These are phyloP conservation scores for Ceratocystis diversiconidia DNA, from an alignment of 2,329 filamentous ascomycete genomes.

Conservation along the genomic window DNA sequence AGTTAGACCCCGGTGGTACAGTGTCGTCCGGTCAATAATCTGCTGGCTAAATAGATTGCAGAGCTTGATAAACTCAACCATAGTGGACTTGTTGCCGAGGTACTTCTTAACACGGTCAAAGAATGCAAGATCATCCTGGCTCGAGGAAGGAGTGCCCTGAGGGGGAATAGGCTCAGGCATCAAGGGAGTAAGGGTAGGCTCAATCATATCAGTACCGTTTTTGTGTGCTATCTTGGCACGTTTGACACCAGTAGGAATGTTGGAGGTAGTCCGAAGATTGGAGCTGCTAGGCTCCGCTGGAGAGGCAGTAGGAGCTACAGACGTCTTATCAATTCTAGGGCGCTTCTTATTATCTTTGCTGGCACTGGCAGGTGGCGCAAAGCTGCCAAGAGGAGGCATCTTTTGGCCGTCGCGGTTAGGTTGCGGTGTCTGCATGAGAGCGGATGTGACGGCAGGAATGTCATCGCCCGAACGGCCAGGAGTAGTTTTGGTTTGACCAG, in stretches of 20 bases:
- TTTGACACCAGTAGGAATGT: constrained; percentile 30
- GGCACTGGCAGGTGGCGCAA: constrained; percentile 66
- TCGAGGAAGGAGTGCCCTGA: constrained; percentile 56
- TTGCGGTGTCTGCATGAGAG: constrained; percentile 41
- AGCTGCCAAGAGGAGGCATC: constrained; percentile 89
- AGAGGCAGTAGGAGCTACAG: constrained; percentile 27
- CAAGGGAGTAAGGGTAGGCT: constrained; percentile 76
- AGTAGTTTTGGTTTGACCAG: constrained; percentile 37
- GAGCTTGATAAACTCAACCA: constrained; percentile 92
- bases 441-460: constrained; percentile 32
- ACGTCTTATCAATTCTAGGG: constrained; percentile 45
- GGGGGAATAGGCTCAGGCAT: constrained; percentile 79
- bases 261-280: constrained; percentile 15
- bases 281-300: constrained; percentile 12
- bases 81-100: constrained; percentile 78
- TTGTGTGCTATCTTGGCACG: constrained; percentile 62
- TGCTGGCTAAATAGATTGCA: constrained; percentile 92
- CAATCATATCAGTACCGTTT: constrained; percentile 50
- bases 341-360: constrained; percentile 87
- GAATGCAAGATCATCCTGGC: constrained; percentile 75
- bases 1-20: constrained; percentile 66
- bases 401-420: constrained; percentile 49
- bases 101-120: constrained; percentile 96
- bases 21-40: constrained; percentile 69
- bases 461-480: constrained; percentile 48